These are phyloP conservation scores for Novymonas esmeraldas DNA, from an alignment of 208 protist species.

Conservation along the genomic window DNA sequence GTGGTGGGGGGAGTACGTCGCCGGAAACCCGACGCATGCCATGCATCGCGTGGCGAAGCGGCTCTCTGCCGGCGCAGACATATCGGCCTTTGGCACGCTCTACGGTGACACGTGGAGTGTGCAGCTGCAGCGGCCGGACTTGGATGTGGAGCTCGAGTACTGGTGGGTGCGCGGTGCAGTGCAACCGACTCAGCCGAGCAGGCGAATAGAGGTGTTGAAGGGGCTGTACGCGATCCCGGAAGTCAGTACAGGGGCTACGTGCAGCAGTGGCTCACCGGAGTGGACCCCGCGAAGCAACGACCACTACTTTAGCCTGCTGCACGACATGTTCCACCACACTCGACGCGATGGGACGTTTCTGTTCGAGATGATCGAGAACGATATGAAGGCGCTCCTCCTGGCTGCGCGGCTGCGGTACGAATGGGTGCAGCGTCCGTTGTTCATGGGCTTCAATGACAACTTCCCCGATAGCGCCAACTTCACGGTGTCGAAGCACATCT, in stretches of 20 bases:
- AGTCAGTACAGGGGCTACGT: conserved; percentile 5
- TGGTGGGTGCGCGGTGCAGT: conserved; percentile 18
- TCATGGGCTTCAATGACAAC: conserved; percentile 22
- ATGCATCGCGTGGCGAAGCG: not conserved
- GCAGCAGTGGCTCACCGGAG: not conserved
- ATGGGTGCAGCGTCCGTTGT: conserved; percentile 12
- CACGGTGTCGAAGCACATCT: conserved; percentile 4
- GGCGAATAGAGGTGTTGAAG: conserved; percentile 6
- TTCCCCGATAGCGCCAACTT: not conserved
- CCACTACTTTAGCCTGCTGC: conserved; percentile 23
- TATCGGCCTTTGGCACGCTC: conserved; percentile 12
- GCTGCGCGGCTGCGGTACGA: conserved; percentile 14
- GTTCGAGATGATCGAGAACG: conserved; percentile 23
- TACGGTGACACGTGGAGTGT: conserved; percentile 18
- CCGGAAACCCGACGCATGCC: not conserved
- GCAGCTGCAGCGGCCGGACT: conserved; percentile 21
- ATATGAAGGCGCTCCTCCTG: conserved; percentile 13
- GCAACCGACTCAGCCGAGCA: conserved; percentile 5
- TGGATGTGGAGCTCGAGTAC: conserved; percentile 18
- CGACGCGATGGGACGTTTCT: conserved; percentile 13
- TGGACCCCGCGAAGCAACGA: conserved; percentile 18
- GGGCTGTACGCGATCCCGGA: conserved; percentile 19
- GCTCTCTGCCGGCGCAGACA: not conserved
- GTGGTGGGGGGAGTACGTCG: conserved; percentile 14
- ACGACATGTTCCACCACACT: conserved; percentile 23